phyloP scores from a whole-genome alignment of 108 stramenopile species.

The Conticribra weissflogii region DNA sequence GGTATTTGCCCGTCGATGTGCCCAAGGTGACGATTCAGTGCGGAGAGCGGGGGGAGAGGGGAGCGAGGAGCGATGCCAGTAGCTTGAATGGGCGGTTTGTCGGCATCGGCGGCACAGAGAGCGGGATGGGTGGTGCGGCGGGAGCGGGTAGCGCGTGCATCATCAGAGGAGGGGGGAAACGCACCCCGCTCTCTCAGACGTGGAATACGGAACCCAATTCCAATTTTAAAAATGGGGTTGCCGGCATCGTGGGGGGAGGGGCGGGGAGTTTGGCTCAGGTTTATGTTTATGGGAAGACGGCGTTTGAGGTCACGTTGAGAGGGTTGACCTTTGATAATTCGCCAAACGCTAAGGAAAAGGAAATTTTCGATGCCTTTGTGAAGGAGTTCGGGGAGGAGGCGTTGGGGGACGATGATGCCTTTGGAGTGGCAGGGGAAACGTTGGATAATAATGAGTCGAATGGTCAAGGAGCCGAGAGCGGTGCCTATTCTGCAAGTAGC shows the following conservation, averaged over 20 bases:
- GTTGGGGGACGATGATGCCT: constrained; percentile 3
- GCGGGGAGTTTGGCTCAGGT: constrained; percentile 25
- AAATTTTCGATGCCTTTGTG: constrained; percentile 17
- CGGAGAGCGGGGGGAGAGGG: background rate
- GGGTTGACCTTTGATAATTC: constrained; percentile 39
- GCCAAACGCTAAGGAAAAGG: constrained; percentile 13
- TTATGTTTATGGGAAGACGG: constrained; percentile 34
- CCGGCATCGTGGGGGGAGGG: constrained; percentile 36
- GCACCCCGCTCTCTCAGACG: background rate
- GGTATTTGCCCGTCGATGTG: constrained; percentile 21
- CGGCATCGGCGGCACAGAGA: too few relatives aligned
- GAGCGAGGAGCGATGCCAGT: background rate
- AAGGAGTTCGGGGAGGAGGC: constrained; percentile 17
- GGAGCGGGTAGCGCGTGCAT: background rate
- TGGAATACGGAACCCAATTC: constrained; percentile 15
- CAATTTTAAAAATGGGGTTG: constrained; percentile 7
- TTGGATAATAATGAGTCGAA: background rate
- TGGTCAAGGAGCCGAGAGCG: too few relatives aligned
- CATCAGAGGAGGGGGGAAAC: constrained; percentile 35
- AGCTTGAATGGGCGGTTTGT: too few relatives aligned
- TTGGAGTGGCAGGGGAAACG: background rate
- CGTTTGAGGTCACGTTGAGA: constrained; percentile 29
- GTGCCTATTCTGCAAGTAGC: too few relatives aligned
- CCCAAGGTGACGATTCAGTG: constrained; percentile 32
- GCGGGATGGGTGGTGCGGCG: background rate